These are phyloP conservation scores for Malassezia sympodialis DNA, from an alignment of 1,284 basidiomycete species.

Conservation along the genomic window DNA sequence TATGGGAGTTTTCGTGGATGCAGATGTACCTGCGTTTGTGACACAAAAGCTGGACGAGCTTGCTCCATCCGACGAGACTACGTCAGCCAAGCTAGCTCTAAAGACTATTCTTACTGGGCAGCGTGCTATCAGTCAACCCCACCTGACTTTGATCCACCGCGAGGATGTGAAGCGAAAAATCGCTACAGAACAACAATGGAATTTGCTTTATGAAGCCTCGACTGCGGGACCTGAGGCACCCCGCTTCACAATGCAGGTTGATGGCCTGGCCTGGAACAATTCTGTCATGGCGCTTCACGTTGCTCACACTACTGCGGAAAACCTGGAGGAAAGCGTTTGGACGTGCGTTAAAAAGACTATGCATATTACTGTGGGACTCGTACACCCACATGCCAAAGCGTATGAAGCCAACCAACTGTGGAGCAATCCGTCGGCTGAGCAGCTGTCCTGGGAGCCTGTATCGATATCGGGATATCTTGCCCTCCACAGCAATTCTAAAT, in stretches of 20 bases:
- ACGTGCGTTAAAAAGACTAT: neutral
- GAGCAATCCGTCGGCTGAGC: neutral
- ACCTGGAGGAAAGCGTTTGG: neutral
- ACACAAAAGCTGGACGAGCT: conserved; percentile 8
- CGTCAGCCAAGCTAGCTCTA: conserved; percentile 13
- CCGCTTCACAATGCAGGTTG: conserved; percentile 12
- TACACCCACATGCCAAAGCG: conserved; percentile 54
- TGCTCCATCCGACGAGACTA: neutral
- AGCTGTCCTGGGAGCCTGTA: neutral
- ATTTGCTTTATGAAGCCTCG: conserved; percentile 19
- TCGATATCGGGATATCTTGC: neutral
- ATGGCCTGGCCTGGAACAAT: conserved; percentile 62
- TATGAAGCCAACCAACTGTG: conserved; percentile 58
- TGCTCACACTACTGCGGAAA: no score
- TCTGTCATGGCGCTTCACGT: conserved; percentile 61
- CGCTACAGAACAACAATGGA: conserved; percentile 30
- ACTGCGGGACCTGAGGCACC: conserved; percentile 50
- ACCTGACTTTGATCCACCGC: conserved; percentile 73
- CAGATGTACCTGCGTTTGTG: conserved; percentile 15
- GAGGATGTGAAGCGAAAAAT: conserved; percentile 1
- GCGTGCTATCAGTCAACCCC: conserved; percentile 59
- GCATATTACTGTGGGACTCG: conserved; percentile 83
- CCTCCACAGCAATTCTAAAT: conserved; percentile 14
- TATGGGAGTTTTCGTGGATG: conserved; percentile 30
- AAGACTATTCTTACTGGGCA: conserved; percentile 39